These are phyloP conservation scores for Spizellomyces punctatus DNA, from an alignment of 192 early-diverging fungal genomes.

Conservation along the genomic window DNA sequence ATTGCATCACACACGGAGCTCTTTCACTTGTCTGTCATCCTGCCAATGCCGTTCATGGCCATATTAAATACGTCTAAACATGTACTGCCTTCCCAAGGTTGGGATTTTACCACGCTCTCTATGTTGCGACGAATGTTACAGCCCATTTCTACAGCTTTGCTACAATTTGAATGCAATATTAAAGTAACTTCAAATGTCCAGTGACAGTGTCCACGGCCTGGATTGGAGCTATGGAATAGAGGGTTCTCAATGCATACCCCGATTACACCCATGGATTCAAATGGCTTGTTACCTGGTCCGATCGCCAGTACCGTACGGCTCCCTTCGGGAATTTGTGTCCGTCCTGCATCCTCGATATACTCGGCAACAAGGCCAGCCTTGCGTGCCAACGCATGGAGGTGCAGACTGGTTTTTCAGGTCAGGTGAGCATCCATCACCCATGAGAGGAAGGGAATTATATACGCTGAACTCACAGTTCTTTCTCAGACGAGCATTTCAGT, in stretches of 20 bases:
- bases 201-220: conserved; percentile 51
- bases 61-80: too few relatives aligned
- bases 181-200: conserved; percentile 57
- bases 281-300: conserved; percentile 72
- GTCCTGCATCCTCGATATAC: conserved; percentile 88
- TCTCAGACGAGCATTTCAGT: conserved; percentile 74
- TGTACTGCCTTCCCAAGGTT: too few relatives aligned
- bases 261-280: background rate
- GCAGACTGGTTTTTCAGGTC: conserved; percentile 49
- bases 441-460: conserved; percentile 24
- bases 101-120: too few relatives aligned
- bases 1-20: too few relatives aligned
- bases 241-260: background rate
- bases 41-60: too few relatives aligned
- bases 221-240: conserved; percentile 24
- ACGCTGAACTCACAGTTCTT: conserved; percentile 67
- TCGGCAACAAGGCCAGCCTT: conserved; percentile 65
- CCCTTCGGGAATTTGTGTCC: conserved; percentile 89
- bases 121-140: too few relatives aligned
- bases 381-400: conserved; percentile 63
- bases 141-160: too few relatives aligned
- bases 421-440: background rate
- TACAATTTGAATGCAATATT: too few relatives aligned
- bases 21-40: too few relatives aligned
- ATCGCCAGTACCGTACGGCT: conserved; percentile 91